Evolutionary conservation across 768 basidiomycete species (phyloP).

Genomic region (Agrocybe pediades): DNA sequence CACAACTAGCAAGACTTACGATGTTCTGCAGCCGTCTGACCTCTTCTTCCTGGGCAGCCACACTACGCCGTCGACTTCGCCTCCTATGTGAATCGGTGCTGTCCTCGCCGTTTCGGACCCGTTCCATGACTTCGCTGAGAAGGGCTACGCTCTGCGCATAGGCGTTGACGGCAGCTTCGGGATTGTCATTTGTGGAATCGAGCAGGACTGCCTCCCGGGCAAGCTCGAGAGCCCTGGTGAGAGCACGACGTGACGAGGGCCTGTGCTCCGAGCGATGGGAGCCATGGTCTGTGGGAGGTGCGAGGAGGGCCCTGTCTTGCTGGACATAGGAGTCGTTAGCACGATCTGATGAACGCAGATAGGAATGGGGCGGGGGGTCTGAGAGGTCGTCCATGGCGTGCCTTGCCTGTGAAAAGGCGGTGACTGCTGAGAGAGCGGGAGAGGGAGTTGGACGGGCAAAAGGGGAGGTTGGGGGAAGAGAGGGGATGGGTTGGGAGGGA

Average conservation of each 20-base stretch:
- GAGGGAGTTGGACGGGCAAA: conserved; percentile 41
- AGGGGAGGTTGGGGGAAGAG: conserved; percentile 50
- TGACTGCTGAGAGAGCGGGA: conserved; percentile 56
- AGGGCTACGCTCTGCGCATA: conserved; percentile 87
- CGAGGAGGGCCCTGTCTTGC: conserved; percentile 24
- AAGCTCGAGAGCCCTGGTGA: conserved; percentile 84
- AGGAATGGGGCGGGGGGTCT: conserved; percentile 59
- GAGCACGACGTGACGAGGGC: conserved; percentile 81
- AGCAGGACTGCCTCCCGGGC: conserved; percentile 89
- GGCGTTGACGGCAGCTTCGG: conserved; percentile 85
- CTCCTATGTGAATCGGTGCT: conserved; percentile 64
- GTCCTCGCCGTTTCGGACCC: conserved; percentile 85
- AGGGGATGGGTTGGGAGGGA: conserved; percentile 75
- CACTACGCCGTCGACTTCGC: conserved; percentile 65
- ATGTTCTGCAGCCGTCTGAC: conserved; percentile 84
- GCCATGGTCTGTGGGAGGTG: conserved; percentile 21
- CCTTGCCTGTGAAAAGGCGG: conserved; percentile 61
- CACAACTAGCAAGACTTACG: conserved; percentile 46
- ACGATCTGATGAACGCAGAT: conserved; percentile 34
- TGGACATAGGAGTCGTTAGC: conserved; percentile 23
- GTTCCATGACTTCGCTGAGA: conserved; percentile 90
- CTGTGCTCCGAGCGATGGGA: conserved; percentile 49
- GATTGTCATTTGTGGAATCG: conserved; percentile 87
- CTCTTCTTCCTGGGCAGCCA: conserved; percentile 92
- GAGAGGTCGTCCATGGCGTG: conserved; percentile 50